phyloP scores from a whole-genome alignment of 441 rosid genomes.

The Lepidium campestre region DNA sequence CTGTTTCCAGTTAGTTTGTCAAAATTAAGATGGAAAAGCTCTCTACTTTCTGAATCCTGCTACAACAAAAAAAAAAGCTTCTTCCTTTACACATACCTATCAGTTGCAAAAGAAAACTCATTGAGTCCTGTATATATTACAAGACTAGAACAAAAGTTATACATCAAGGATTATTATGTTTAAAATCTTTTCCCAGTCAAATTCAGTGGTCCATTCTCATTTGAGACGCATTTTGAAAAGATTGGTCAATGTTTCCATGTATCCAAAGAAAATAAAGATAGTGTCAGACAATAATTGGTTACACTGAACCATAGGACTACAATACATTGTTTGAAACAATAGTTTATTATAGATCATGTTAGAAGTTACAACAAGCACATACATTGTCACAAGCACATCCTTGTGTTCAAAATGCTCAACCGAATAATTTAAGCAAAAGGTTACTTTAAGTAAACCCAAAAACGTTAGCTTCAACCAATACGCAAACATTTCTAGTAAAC shows the following conservation, averaged over 20 bases:
- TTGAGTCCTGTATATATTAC: conserved; percentile 7
- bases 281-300: not conserved
- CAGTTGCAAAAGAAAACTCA: not conserved
- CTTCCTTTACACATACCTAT: not conserved
- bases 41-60: not conserved
- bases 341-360: not conserved
- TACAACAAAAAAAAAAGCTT: not conserved
- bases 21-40: conserved; percentile 5
- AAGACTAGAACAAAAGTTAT: not conserved
- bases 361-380: conserved; percentile 8
- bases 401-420: conserved; percentile 2
- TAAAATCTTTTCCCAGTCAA: too few species aligned
- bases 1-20: conserved; percentile 32
- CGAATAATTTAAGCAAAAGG: not conserved
- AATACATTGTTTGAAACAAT: not conserved
- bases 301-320: not conserved
- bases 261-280: not conserved
- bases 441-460: not conserved
- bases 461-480: conserved; percentile 2
- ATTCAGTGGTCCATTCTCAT: too few species aligned
- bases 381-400: not conserved
- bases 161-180: too few species aligned
- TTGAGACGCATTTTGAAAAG: too few species aligned
- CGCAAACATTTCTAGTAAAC: not conserved
- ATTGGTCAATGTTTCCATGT: not conserved